A percentile compares a stretch with the other conserved stretches of the same genome.
Conservation (phyloP, 2,329 filamentous ascomycete species). For the Cladosporium sp. region DNA sequence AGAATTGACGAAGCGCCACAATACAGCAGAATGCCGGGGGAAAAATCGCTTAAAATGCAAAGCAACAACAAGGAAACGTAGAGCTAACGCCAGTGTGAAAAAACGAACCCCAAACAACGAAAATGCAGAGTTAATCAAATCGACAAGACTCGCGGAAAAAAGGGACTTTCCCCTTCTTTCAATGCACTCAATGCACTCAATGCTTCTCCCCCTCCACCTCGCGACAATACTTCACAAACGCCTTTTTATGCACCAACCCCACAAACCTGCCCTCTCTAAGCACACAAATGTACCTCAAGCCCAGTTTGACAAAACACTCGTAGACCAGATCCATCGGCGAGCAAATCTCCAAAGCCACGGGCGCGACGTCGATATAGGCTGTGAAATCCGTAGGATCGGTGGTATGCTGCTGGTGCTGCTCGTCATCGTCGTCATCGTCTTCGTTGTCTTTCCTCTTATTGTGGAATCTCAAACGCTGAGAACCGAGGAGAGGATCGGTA, state of each 20-base stretch:
- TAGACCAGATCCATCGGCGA: conserved; percentile 94
- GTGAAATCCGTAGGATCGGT: conserved; percentile 79
- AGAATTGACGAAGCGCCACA: too few relatives aligned
- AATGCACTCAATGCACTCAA: too few relatives aligned
- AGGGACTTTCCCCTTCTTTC: too few relatives aligned
- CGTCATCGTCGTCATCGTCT: conserved; percentile 17
- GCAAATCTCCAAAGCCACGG: conserved; percentile 79
- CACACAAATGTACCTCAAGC: conserved; percentile 88
- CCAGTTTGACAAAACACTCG: conserved; percentile 92
- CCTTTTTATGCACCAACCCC: conserved; percentile 93
- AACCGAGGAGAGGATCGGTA: conserved; percentile 72
- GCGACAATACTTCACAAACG: conserved; percentile 90
- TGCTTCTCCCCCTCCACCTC: conserved; percentile 61
- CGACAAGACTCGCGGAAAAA: too few relatives aligned
- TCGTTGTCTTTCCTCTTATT: neutral
- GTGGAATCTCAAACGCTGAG: conserved; percentile 33
- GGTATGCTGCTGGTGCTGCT: neutral
- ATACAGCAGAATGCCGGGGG: too few relatives aligned
- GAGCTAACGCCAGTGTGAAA: too few relatives aligned
- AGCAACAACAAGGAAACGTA: too few relatives aligned
- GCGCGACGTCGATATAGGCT: conserved; percentile 84
- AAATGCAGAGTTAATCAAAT: too few relatives aligned
- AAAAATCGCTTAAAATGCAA: too few relatives aligned
- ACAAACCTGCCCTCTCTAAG: conserved; percentile 78
- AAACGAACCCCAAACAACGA: too few relatives aligned